Evolutionary conservation across 805 yeast species (phyloP), one percentile per base, ranked within the genome.

Genomic region (Ogataea pini): DNA sequence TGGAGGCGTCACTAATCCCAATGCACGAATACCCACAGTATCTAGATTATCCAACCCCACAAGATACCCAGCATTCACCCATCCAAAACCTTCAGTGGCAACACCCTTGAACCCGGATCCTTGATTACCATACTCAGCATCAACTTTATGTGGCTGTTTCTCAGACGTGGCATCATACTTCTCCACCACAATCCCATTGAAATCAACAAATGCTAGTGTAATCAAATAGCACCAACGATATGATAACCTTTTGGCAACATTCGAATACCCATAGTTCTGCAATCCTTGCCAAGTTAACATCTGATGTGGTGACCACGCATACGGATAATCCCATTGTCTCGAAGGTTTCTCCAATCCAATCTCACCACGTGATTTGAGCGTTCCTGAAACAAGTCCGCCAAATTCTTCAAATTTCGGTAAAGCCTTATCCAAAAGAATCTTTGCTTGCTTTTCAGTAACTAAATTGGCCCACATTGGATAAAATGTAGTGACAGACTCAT

Each of bases 301-400:
- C 68, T 92, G 99, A 64, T 94, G 98, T 3, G 99, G 98, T 0
- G 98, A 97, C 99, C 99, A 92, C 1, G 98, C 98, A 62, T 72
- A 89, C 2, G 99, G 99, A 66, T 85, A 94, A 66, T 92, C 99
- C 99, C 99, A 92, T 69, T 92, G 99, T 65, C 98, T 76, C 10
- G 85, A 80, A n/a, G 96, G 97, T 59, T 89, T 73, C 36, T 79
- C 74, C 14, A 86, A 67, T 1, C 85, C 80, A 31, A 88, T 70
- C 20, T 75, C 79, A 33, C 96, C 95, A 56, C 96, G 72, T 2
- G 91, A 83, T 54, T 75, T 65, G 56, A 80, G 76, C 0, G 96
- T 85, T 32, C 97, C 95, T 0, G 96, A 83, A 1, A 82, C 96
- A 8, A 92, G 67, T 0, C 99, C 99, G 19, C 99, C 98, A 50